Evolutionary conservation across 768 basidiomycete genomes (phyloP).

Genomic region (Coprinopsis sp.): DNA sequence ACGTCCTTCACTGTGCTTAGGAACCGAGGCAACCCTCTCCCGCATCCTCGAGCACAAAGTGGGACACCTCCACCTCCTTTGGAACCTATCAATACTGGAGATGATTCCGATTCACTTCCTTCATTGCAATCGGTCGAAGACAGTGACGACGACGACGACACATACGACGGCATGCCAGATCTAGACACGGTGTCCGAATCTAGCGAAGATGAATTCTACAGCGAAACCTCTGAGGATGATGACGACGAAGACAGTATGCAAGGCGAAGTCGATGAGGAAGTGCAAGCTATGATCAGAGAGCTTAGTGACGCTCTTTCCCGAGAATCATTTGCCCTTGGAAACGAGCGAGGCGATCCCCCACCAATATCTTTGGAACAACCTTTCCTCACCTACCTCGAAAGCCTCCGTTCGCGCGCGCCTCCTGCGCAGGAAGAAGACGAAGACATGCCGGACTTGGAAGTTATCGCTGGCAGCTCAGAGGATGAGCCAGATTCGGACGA

Average conservation of each 20-base stretch:
- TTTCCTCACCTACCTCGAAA: conserved; percentile 1
- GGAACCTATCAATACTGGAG: neutral
- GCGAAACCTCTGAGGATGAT: conserved; percentile 13
- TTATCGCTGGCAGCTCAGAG: conserved; percentile 1
- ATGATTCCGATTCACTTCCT: too few species aligned
- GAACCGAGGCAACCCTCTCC: conserved; percentile 11
- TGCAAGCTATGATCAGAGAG: too few species aligned
- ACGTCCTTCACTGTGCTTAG: conserved; percentile 13
- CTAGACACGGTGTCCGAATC: conserved; percentile 32
- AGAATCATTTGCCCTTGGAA: too few species aligned
- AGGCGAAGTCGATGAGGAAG: conserved; percentile 1
- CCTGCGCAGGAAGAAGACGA: too few species aligned
- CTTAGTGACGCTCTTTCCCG: too few species aligned
- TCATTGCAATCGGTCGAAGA: neutral
- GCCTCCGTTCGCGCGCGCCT: conserved; percentile 1
- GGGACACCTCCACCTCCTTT: conserved; percentile 14
- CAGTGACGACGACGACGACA: conserved; percentile 13
- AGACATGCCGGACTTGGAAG: neutral
- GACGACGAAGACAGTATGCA: conserved; percentile 3
- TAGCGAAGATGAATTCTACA: conserved; percentile 26
- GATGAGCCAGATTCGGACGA: too few species aligned
- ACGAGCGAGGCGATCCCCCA: too few species aligned
- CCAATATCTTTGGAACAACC: too few species aligned
- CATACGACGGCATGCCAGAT: conserved; percentile 31
- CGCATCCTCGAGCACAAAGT: conserved; percentile 7